Evolutionary conservation across 495 filamentous ascomycete genomes (phyloP), one percentile per base, ranked within the genome.

Genomic region (Aspergillus nanangensis): DNA sequence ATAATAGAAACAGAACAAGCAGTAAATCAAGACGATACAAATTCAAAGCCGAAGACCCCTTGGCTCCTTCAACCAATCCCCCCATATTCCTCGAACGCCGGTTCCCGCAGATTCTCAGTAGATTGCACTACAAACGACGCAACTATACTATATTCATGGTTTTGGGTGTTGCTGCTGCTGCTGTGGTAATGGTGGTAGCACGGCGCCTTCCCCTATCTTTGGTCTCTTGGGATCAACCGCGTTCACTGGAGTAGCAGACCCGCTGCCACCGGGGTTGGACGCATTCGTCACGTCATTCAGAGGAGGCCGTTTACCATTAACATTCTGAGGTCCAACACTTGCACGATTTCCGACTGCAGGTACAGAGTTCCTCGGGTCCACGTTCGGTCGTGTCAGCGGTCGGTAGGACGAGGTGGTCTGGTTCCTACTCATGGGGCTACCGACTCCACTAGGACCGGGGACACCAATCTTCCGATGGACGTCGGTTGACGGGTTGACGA

Each of bases 401-500:
- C 69, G 67, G 33, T 66, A 75, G 3, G 70, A 67, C 13, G 70
- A 72, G 19, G 61, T 65, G 15, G 65, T 63, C 40, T 56, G 68
- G 8, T 62, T 66, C 50, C 65, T 58, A 31, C 51, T 64, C 21
- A 70, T 57, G 5, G 71, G 71, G 25, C 65, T 71, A 40, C 60
- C 57, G 20, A 62, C 44, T 21, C 56, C 60, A 18, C 47, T 52
- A n/a, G 61, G 72, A 3, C 66, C 67, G 8, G 89, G 88, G 40
- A 83, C 86, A 3, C 89, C 90, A 38, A 95, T 86, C 49, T 80
- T 76, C 25, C 88, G 73, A 42, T 80, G 67, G 33, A 79, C 62
- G 50, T 90, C 86, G 4, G 83, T 55, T 33, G 83, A 75, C 5
- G 88, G 87, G 54, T 90, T 91, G 43, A 87, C 61, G 39, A 84